phyloP scores from a whole-genome alignment of 768 basidiomycete genomes.

The Asterophora parasitica region DNA sequence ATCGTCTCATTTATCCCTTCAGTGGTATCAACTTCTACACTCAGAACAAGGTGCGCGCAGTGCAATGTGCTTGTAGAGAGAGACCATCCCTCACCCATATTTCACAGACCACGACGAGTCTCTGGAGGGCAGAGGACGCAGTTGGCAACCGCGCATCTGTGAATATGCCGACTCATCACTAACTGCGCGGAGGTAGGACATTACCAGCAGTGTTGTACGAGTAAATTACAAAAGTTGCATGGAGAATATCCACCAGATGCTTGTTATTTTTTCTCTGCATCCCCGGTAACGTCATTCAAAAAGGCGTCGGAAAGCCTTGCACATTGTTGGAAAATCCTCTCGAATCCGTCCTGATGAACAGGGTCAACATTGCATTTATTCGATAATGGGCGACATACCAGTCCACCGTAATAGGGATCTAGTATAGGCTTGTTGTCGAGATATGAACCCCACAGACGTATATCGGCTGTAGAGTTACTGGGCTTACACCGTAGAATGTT shows the following conservation, averaged over 20 bases:
- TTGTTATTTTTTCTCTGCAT: slow-evolving; percentile 13
- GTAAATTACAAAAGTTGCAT: no score
- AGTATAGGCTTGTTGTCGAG: slow-evolving; percentile 64
- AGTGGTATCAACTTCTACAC: slow-evolving; percentile 96
- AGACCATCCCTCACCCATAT: slow-evolving; percentile 5
- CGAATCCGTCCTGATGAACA: slow-evolving; percentile 57
- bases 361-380: not conserved
- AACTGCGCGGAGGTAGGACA: slow-evolving; percentile 15
- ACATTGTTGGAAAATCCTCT: slow-evolving; percentile 75
- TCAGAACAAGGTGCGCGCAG: slow-evolving; percentile 68
- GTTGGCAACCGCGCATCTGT: slow-evolving; percentile 75
- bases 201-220: no score
- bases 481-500: slow-evolving; percentile 51
- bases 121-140: slow-evolving; percentile 89
- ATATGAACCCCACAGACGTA: slow-evolving; percentile 80
- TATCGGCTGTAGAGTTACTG: slow-evolving; percentile 50
- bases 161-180: slow-evolving; percentile 80
- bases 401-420: slow-evolving; percentile 82
- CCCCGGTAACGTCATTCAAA: slow-evolving; percentile 55
- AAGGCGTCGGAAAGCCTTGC: slow-evolving; percentile 71
- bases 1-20: slow-evolving; percentile 5
- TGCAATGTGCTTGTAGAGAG: not conserved
- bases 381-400: slow-evolving; percentile 34
- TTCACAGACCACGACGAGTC: slow-evolving; percentile 78
- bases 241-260: no score